Conservation (phyloP, 192 early-diverging fungal genomes). For the Neocallimastix lanati region DNA sequence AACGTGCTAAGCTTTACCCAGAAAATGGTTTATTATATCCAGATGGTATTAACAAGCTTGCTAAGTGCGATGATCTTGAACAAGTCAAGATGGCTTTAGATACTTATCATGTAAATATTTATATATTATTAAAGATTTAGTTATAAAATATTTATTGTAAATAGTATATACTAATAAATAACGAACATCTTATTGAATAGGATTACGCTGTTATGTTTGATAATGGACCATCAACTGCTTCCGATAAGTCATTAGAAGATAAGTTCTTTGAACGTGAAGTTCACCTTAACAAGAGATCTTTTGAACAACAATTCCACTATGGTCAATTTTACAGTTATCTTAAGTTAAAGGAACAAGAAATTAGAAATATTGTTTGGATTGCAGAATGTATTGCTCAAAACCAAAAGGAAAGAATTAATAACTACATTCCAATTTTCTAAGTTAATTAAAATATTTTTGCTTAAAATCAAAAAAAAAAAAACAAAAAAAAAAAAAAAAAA, state of each 20-base stretch:
- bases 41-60: constrained; percentile 66
- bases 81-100: constrained; percentile 80
- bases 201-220: constrained; percentile 83
- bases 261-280: constrained; percentile 91
- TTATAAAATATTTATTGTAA: too few species aligned
- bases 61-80: constrained; percentile 77
- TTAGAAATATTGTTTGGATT: constrained; percentile 97
- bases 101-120: constrained; percentile 66
- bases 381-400: constrained; percentile 97
- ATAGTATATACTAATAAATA: too few species aligned
- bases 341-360: constrained; percentile 94
- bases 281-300: constrained; percentile 76
- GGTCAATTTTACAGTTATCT: constrained; percentile 89
- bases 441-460: neutral
- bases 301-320: constrained; percentile 93
- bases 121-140: too few species aligned
- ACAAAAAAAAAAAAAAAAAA: too few species aligned
- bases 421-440: constrained; percentile 84
- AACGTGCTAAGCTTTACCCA: constrained; percentile 87
- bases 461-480: too few species aligned
- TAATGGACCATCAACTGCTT: constrained; percentile 14
- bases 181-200: too few species aligned
- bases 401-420: constrained; percentile 86
- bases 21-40: constrained; percentile 79
- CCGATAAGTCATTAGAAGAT: constrained; percentile 72